A percentile compares a stretch with the other conserved stretches of the same genome.
Conservation (phyloP, 2,329 filamentous ascomycete genomes). For the Lachnellula subtilissima region DNA sequence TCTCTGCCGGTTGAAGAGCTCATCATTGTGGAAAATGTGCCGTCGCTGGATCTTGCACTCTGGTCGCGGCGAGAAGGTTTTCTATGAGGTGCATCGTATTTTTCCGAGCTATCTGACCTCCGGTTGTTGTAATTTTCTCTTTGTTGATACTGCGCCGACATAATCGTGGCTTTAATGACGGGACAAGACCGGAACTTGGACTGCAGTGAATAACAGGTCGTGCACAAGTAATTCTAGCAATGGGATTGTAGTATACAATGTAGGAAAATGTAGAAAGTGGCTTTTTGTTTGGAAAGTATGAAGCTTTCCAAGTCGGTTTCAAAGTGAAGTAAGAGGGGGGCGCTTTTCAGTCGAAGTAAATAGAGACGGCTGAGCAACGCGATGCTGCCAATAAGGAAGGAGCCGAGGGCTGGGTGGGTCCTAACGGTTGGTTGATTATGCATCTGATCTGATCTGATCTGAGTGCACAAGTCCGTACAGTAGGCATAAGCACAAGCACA, state of each 20-base stretch:
- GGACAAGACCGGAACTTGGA: background rate
- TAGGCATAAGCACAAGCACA: background rate
- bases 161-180: conserved; percentile 2
- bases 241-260: conserved; percentile 9
- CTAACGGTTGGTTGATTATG: too few relatives aligned
- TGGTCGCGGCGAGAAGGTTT: conserved; percentile 30
- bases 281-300: conserved; percentile 11
- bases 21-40: conserved; percentile 80
- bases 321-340: too few relatives aligned
- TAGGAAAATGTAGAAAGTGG: conserved; percentile 1
- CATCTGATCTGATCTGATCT: too few relatives aligned
- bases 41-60: conserved; percentile 66
- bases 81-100: conserved; percentile 27
- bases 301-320: background rate
- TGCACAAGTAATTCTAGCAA: conserved; percentile 9
- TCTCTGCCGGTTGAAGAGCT: conserved; percentile 68
- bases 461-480: background rate
- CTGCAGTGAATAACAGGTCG: conserved; percentile 1
- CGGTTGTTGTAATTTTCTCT: conserved; percentile 25
- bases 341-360: too few relatives aligned
- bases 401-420: too few relatives aligned
- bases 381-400: too few relatives aligned
- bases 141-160: conserved; percentile 31
- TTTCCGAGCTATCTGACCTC: conserved; percentile 29
- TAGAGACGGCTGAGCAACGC: too few relatives aligned